phyloP scores from a whole-genome alignment of 1,139 yeast species.

The Geotrichum phurueaensis region DNA sequence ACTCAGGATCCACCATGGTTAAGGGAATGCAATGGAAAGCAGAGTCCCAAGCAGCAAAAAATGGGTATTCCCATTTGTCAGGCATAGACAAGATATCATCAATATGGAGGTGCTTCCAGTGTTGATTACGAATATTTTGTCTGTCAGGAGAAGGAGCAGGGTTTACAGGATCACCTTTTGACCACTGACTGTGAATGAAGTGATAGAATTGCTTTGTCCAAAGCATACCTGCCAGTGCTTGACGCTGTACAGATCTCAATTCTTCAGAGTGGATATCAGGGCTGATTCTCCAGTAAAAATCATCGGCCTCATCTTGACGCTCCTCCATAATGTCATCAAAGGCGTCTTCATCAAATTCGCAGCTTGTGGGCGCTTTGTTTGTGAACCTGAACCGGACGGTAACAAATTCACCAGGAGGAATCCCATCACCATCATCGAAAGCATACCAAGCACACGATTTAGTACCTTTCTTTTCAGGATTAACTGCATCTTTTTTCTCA shows the following conservation, averaged over 20 bases:
- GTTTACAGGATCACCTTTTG: slow-evolving; percentile 77
- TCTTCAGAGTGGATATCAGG: slow-evolving; percentile 84
- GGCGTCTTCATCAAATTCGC: slow-evolving; percentile 59
- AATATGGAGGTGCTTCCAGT: slow-evolving; percentile 86
- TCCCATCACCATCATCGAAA: slow-evolving; percentile 68
- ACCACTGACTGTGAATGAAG: slow-evolving; percentile 84
- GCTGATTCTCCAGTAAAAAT: slow-evolving; percentile 83
- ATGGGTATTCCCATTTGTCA: slow-evolving; percentile 96
- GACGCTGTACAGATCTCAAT: slow-evolving; percentile 80
- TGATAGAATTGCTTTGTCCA: slow-evolving; percentile 95
- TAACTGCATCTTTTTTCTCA: slow-evolving; percentile 53
- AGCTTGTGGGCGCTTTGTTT: slow-evolving; percentile 38
- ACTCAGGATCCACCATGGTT: slow-evolving; percentile 92
- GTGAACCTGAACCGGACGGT: slow-evolving; percentile 77
- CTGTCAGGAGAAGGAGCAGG: slow-evolving; percentile 73
- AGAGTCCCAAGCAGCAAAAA: slow-evolving; percentile 97
- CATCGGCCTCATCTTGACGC: slow-evolving; percentile 88
- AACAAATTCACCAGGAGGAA: slow-evolving; percentile 85
- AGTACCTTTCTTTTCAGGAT: slow-evolving; percentile 66
- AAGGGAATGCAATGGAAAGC: slow-evolving; percentile 94
- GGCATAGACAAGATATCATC: slow-evolving; percentile 89
- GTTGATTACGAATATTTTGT: slow-evolving; percentile 76
- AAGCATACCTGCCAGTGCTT: slow-evolving; percentile 88
- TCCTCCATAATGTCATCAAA: slow-evolving; percentile 68
- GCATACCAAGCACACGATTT: slow-evolving; percentile 78